phyloP scores from a whole-genome alignment of 441 rosid species.

The Kokia cookei region DNA sequence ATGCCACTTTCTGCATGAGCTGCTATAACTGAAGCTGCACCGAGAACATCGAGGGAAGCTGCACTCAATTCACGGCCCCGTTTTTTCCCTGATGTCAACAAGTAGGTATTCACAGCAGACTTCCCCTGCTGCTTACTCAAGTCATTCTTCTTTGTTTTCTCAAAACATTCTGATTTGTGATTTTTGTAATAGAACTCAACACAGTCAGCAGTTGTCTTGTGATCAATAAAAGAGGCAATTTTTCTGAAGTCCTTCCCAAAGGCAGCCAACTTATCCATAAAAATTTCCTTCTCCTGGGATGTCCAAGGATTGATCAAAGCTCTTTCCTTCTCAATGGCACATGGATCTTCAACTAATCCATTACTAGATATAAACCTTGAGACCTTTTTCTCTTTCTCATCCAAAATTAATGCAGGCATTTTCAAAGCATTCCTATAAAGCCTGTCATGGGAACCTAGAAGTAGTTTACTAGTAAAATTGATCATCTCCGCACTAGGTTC shows the following conservation, averaged over 20 bases:
- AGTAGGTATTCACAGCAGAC: constrained; percentile 52
- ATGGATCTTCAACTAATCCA: constrained; percentile 93
- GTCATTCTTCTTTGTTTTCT: constrained; percentile 70
- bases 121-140: constrained; percentile 51
- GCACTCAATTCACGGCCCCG: constrained; percentile 70
- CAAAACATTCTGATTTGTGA: constrained; percentile 88
- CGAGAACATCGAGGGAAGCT: constrained; percentile 74
- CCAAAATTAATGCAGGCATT: constrained; percentile 91
- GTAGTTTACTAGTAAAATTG: constrained; percentile 77
- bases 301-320: constrained; percentile 92
- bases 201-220: constrained; percentile 97
- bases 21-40: constrained; percentile 76
- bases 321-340: constrained; percentile 86
- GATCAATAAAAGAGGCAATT: constrained; percentile 82
- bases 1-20: constrained; percentile 53
- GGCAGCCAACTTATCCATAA: constrained; percentile 66
- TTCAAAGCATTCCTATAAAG: constrained; percentile 55
- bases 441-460: constrained; percentile 38
- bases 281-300: constrained; percentile 67
- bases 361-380: constrained; percentile 72
- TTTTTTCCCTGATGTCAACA: constrained; percentile 65
- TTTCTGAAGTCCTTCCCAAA: constrained; percentile 87
- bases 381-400: constrained; percentile 58
- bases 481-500: constrained; percentile 45
- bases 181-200: constrained; percentile 96